Percentiles rank a stretch among this genome's conserved stretches.
Evolutionary conservation across 192 early-diverging fungal species (phyloP).

Genomic region (Backusella tarrabulga): DNA sequence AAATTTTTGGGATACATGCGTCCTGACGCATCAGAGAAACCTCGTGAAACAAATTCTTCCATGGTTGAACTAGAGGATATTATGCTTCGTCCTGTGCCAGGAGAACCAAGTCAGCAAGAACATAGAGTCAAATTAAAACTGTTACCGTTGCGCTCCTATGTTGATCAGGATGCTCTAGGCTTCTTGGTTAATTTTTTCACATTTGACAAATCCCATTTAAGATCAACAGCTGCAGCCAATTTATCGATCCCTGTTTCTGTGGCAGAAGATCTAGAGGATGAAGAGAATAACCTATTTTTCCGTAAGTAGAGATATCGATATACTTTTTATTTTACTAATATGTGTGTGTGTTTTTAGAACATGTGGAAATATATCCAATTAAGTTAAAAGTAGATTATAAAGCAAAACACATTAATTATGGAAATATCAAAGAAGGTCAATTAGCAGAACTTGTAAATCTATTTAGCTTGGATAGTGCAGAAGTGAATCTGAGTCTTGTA

Average conservation of each 20-base stretch:
- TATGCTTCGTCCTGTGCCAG: conserved; percentile 56
- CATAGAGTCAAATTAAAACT: conserved; percentile 57
- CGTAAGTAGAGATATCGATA: conserved; percentile 41
- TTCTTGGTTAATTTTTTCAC: conserved; percentile 84
- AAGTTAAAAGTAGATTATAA: conserved; percentile 94
- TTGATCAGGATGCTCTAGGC: conserved; percentile 91
- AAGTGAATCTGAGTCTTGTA: conserved; percentile 80
- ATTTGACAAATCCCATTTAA: conserved; percentile 35
- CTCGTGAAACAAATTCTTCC: conserved; percentile 59
- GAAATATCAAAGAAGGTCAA: conserved; percentile 69
- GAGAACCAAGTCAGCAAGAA: conserved; percentile 56
- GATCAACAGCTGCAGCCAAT: conserved; percentile 17
- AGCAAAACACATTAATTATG: conserved; percentile 86
- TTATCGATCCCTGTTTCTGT: conserved; percentile 1
- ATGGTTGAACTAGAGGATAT: conserved; percentile 63
- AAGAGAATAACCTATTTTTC: conserved; percentile 38
- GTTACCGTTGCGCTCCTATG: conserved; percentile 81
- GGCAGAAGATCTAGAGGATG: conserved; percentile 4
- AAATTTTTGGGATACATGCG: conserved; percentile 74
- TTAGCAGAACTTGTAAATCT: conserved; percentile 88
- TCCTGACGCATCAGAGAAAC: conserved; percentile 49
- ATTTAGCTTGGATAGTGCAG: conserved; percentile 88
- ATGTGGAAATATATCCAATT: conserved; percentile 71
- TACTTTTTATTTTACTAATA: conserved; percentile 4
- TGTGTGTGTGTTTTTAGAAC: conserved; percentile 35